Evolutionary conservation across 176 grass and related monocot species (phyloP).

Genomic region (Aegilops sharonensis): DNA sequence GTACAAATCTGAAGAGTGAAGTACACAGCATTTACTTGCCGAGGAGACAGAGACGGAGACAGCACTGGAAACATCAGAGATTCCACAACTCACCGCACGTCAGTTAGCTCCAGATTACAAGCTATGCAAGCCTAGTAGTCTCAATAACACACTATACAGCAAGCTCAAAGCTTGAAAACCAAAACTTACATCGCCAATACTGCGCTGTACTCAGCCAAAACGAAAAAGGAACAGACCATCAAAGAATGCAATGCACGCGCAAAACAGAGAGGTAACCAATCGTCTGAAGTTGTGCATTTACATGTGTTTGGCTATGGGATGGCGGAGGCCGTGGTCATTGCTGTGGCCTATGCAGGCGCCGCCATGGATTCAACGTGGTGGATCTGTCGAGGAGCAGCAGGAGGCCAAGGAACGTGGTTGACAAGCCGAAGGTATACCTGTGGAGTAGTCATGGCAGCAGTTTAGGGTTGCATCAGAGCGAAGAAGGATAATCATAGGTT

Average conservation of each 20-base stretch:
- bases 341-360: slow-evolving; percentile 33
- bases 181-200: slow-evolving; percentile 33
- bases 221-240: not conserved
- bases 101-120: slow-evolving; percentile 41
- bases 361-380: slow-evolving; percentile 33
- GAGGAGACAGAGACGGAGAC: not conserved
- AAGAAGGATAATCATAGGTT: slow-evolving; percentile 11
- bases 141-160: slow-evolving; percentile 37
- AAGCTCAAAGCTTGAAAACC: slow-evolving; percentile 40
- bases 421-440: slow-evolving; percentile 53
- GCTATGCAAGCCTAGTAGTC: slow-evolving; percentile 42
- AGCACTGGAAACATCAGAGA: not conserved
- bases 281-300: slow-evolving; percentile 18
- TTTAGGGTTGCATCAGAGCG: slow-evolving; percentile 28
- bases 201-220: not conserved
- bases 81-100: slow-evolving; percentile 24
- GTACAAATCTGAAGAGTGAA: not conserved
- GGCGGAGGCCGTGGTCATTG: slow-evolving; percentile 22
- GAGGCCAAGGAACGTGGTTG: slow-evolving; percentile 45
- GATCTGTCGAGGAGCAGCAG: slow-evolving; percentile 53
- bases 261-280: not conserved
- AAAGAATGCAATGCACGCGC: slow-evolving; percentile 40
- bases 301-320: slow-evolving; percentile 13
- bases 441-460: not conserved
- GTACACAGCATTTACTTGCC: not conserved